These are phyloP conservation scores for Monosporascus sp. DNA, from an alignment of 2,329 filamentous ascomycete genomes.

Conservation along the genomic window DNA sequence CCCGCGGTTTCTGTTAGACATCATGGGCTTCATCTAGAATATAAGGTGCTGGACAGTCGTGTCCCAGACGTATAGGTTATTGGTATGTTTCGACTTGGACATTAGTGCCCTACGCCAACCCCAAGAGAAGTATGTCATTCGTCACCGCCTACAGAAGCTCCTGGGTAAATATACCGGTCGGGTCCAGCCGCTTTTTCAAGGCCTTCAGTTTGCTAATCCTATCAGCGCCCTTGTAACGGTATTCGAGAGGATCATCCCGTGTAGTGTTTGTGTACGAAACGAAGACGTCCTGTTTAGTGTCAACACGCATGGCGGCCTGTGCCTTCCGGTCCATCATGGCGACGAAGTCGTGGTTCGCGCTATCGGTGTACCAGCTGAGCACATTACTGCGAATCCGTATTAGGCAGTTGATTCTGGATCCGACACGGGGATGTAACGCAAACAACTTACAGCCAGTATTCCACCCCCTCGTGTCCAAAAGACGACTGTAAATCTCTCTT, in stretches of 20 bases:
- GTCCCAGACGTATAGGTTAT: too few species aligned
- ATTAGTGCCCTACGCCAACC: too few species aligned
- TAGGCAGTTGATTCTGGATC: background rate
- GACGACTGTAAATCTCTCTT: slow-evolving; percentile 11
- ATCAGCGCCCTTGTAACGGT: slow-evolving; percentile 10
- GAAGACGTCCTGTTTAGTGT: slow-evolving; percentile 5
- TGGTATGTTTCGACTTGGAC: too few species aligned
- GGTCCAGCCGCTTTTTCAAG: slow-evolving; percentile 23
- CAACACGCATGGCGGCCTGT: slow-evolving; percentile 6
- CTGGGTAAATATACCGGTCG: slow-evolving; percentile 16
- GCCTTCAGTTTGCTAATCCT: slow-evolving; percentile 15
- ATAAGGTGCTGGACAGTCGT: too few species aligned
- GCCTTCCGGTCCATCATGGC: slow-evolving; percentile 10
- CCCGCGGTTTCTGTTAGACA: too few species aligned
- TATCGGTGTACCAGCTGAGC: slow-evolving; percentile 16
- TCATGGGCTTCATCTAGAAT: too few species aligned
- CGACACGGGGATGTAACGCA: too few species aligned
- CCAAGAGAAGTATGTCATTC: too few species aligned
- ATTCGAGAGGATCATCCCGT: slow-evolving; percentile 11
- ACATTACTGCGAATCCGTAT: slow-evolving; percentile 9
- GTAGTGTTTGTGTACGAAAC: slow-evolving; percentile 12
- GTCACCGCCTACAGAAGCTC: background rate
- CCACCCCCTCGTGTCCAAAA: slow-evolving; percentile 9
- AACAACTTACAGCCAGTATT: slow-evolving; percentile 13
- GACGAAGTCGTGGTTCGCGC: slow-evolving; percentile 9